Evolutionary conservation across 768 basidiomycete species (phyloP).

Genomic region (Infundibulicybe gibba): DNA sequence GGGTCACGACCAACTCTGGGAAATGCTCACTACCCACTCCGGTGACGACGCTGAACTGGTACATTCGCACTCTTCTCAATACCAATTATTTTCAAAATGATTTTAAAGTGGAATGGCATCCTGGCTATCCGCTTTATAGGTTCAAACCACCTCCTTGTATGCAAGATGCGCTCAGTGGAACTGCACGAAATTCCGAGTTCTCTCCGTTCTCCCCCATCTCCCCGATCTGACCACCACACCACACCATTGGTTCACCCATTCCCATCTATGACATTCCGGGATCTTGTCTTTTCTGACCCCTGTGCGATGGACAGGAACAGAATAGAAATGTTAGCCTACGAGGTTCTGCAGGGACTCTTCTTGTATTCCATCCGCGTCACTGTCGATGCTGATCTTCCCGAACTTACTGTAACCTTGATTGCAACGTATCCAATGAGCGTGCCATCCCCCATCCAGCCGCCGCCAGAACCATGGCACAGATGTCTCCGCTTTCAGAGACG

Average conservation of each 20-base stretch:
- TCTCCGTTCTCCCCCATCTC: neutral
- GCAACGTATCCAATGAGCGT: constrained; percentile 39
- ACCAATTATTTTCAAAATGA: constrained; percentile 1
- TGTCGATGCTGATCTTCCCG: constrained; percentile 12
- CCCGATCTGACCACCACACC: constrained; percentile 7
- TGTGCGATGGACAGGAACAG: constrained; percentile 3
- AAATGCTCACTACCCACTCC: constrained; percentile 11
- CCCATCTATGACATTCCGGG: constrained; percentile 33
- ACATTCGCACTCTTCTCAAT: constrained; percentile 5
- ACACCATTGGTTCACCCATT: constrained; percentile 21
- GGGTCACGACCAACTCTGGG: constrained; percentile 9
- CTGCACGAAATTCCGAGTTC: constrained; percentile 28
- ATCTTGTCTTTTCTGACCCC: constrained; percentile 36
- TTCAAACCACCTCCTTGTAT: constrained; percentile 40
- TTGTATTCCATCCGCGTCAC: constrained; percentile 35
- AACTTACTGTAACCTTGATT: constrained; percentile 37
- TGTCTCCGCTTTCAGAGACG: constrained; percentile 2
- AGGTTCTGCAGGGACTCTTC: constrained; percentile 47
- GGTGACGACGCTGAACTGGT: constrained; percentile 32
- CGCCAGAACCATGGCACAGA: neutral
- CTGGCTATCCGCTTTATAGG: constrained; percentile 42
- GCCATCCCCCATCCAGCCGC: constrained; percentile 6
- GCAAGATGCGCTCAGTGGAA: constrained; percentile 50
- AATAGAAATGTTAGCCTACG: constrained; percentile 42
- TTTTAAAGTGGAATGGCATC: constrained; percentile 34